phyloP scores from a whole-genome alignment of 2,329 filamentous ascomycete species.

The Nemania diffusa region DNA sequence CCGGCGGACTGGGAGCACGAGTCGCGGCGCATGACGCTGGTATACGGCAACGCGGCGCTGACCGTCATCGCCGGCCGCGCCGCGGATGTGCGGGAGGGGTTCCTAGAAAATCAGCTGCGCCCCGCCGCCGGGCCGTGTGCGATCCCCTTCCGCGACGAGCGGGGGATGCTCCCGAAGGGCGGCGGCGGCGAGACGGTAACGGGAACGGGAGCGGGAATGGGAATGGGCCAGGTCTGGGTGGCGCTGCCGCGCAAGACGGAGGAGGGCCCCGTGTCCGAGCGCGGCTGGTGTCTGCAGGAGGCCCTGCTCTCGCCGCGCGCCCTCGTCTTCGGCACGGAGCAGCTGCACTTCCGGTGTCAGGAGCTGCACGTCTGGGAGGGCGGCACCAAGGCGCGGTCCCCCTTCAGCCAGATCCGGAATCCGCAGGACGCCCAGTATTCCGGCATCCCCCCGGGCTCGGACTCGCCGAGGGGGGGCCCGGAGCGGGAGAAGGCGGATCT shows the following conservation, averaged over 20 bases:
- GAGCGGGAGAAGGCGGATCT: neutral
- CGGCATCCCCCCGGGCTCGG: neutral
- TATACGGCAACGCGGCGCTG: constrained; percentile 36
- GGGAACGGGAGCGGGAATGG: too few relatives aligned
- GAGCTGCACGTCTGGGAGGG: constrained; percentile 28
- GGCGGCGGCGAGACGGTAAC: too few relatives aligned
- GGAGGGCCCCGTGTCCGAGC: constrained; percentile 24
- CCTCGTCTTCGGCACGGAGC: constrained; percentile 35
- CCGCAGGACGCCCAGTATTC: neutral
- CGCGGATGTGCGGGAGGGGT: constrained; percentile 32
- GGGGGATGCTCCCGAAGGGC: neutral
- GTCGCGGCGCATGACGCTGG: constrained; percentile 28
- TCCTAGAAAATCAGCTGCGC: constrained; percentile 27
- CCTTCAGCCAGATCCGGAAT: neutral
- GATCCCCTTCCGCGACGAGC: constrained; percentile 4
- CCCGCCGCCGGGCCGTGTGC: constrained; percentile 23
- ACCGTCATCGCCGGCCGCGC: constrained; percentile 38
- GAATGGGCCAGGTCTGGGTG: constrained; percentile 27
- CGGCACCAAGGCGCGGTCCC: constrained; percentile 8
- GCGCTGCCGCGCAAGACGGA: constrained; percentile 19
- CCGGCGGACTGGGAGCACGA: constrained; percentile 8
- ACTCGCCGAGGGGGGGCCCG: neutral
- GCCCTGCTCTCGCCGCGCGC: constrained; percentile 33
- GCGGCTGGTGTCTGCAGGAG: constrained; percentile 44
- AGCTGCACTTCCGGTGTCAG: constrained; percentile 38